A percentile compares a stretch with the other conserved stretches of the same genome.
These are phyloP conservation scores for Paraconiothyrium brasiliense DNA, from an alignment of 2,329 filamentous ascomycete species.

Conservation along the genomic window DNA sequence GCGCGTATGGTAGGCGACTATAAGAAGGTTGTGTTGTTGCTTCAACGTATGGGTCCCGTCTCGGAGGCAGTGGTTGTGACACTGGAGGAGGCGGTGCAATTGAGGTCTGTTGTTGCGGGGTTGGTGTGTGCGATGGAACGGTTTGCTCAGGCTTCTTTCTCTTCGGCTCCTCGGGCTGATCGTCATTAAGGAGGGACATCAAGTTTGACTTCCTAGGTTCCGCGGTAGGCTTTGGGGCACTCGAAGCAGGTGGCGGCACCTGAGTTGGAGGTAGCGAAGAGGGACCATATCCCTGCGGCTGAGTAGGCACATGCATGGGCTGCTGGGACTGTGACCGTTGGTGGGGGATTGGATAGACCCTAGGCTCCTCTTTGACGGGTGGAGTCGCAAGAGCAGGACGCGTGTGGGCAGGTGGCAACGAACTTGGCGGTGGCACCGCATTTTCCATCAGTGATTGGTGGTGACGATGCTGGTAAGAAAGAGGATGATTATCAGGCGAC, in stretches of 20 bases:
- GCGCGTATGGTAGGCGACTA: constrained; percentile 36
- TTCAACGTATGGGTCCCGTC: constrained; percentile 40
- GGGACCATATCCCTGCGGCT: constrained; percentile 34
- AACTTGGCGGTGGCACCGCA: constrained; percentile 29
- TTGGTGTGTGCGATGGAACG: constrained; percentile 46
- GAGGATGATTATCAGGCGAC: constrained; percentile 44
- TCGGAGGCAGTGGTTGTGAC: constrained; percentile 34
- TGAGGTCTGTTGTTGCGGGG: constrained; percentile 44
- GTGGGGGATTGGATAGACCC: constrained; percentile 35
- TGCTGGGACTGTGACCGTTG: constrained; percentile 28
- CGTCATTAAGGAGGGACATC: constrained; percentile 49
- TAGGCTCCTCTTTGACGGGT: constrained; percentile 47
- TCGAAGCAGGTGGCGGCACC: constrained; percentile 26
- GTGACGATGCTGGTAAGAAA: constrained; percentile 42
- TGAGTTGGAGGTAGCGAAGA: constrained; percentile 31
- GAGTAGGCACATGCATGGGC: constrained; percentile 31
- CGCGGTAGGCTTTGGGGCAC: constrained; percentile 37
- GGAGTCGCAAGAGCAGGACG: constrained; percentile 40
- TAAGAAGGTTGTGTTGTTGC: constrained; percentile 37
- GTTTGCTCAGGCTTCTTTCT: constrained; percentile 47
- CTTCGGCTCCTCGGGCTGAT: constrained; percentile 48
- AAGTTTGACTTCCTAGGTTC: constrained; percentile 50
- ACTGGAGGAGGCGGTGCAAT: constrained; percentile 43
- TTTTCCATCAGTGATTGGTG: constrained; percentile 36
- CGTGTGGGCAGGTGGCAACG: constrained; percentile 30